Conservation (phyloP, 2,329 filamentous ascomycete species). For the Fusarium sp. region DNA sequence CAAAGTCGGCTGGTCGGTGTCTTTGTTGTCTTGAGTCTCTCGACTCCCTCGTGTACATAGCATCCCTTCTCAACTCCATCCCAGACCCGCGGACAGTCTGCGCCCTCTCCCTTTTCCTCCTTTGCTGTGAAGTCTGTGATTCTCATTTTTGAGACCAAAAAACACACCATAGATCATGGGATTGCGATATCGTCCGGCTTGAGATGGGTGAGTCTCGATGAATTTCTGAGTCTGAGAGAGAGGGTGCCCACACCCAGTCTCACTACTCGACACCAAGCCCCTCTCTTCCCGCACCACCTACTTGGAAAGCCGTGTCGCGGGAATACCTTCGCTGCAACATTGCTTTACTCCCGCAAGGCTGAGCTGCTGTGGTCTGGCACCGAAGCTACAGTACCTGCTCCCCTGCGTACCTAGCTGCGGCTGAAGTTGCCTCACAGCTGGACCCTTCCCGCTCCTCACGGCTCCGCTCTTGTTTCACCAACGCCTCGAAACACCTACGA, state of each 20-base stretch:
- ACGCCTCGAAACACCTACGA: slow-evolving; percentile 33
- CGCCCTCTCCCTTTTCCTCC: slow-evolving; percentile 19
- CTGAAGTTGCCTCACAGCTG: slow-evolving; percentile 19
- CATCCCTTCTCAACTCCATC: slow-evolving; percentile 39
- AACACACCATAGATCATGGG: slow-evolving; percentile 51
- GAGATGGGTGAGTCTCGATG: slow-evolving; percentile 54
- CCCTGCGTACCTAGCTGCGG: not conserved
- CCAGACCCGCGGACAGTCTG: slow-evolving; percentile 28
- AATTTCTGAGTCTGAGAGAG: slow-evolving; percentile 28
- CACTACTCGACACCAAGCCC: slow-evolving; percentile 38
- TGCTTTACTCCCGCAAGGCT: slow-evolving; percentile 10
- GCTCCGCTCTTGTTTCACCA: slow-evolving; percentile 41
- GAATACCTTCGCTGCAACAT: slow-evolving; percentile 45
- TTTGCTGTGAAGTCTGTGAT: slow-evolving; percentile 29
- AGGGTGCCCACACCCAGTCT: slow-evolving; percentile 36
- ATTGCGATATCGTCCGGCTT: slow-evolving; percentile 49
- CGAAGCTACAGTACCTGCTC: slow-evolving; percentile 6
- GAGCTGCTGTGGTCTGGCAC: slow-evolving; percentile 4
- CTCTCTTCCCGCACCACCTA: slow-evolving; percentile 43
- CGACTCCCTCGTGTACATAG: slow-evolving; percentile 41
- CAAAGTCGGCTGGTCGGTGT: slow-evolving; percentile 34
- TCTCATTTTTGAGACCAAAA: slow-evolving; percentile 32
- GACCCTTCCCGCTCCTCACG: slow-evolving; percentile 26
- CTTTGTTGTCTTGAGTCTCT: slow-evolving; percentile 36
- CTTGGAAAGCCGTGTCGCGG: slow-evolving; percentile 39